Conservation (phyloP, 106 monocot genomes). For the Dendrobium officinale region DNA sequence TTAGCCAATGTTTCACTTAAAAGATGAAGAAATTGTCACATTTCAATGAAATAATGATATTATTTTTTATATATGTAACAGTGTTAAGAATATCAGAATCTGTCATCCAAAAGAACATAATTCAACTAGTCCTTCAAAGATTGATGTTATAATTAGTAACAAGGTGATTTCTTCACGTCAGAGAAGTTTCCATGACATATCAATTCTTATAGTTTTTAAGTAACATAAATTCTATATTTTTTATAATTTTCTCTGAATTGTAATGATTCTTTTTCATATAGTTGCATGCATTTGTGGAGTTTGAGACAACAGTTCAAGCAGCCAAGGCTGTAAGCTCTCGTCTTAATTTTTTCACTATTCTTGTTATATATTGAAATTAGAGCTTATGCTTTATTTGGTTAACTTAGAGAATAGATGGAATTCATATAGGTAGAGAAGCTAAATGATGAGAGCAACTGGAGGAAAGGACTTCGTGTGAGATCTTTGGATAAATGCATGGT, state of each 20-base stretch:
- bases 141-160: slow-evolving; percentile 52
- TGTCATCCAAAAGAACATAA: too few relatives aligned
- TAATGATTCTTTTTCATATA: slow-evolving; percentile 7
- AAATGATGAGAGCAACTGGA: slow-evolving; percentile 79
- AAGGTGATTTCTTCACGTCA: slow-evolving; percentile 31
- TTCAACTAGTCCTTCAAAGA: not conserved
- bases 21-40: too few relatives aligned
- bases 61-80: too few relatives aligned
- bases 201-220: not conserved
- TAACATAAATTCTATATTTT: not conserved
- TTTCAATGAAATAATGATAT: too few relatives aligned
- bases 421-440: slow-evolving; percentile 27
- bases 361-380: not conserved
- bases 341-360: not conserved
- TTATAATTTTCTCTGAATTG: slow-evolving; percentile 2
- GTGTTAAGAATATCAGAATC: too few relatives aligned
- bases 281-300: slow-evolving; percentile 86
- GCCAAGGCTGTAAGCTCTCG: slow-evolving; percentile 56
- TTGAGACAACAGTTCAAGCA: not conserved
- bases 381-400: too few relatives aligned
- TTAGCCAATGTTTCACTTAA: too few relatives aligned
- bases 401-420: too few relatives aligned
- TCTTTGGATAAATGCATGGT: slow-evolving; percentile 51
- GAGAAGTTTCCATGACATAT: too few relatives aligned
- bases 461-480: slow-evolving; percentile 70